Evolutionary conservation across 352 stramenopile species (phyloP), one percentile per base, ranked within the genome.

Genomic region (Pythium monospermum): DNA sequence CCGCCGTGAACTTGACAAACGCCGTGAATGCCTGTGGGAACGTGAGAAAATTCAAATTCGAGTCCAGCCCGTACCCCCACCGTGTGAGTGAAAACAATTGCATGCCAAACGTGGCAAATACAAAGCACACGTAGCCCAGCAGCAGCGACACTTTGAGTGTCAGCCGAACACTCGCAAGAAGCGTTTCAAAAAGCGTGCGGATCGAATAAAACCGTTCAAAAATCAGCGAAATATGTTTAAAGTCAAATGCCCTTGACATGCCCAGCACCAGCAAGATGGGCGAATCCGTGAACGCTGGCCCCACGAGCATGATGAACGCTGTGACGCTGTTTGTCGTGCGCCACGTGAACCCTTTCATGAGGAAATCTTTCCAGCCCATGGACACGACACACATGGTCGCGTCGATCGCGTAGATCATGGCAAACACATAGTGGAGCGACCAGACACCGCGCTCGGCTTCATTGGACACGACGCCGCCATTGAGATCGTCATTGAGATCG

Each of bases 291-390:
- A 93, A 26, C 12, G 87, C 56, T 12, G 80, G 77, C 0, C 80
- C 80, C 0, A 86, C 71, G 6, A 91, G 59, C 80, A 91, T 91
- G 21, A 87, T 62, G 53, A 91, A 88, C 1, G 80, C 76, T 12
- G 79, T 87, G 13, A 80, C 62, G 50, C 65, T 85, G 37, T 90
- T 90, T 13, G 78, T 73, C 0, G 79, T 90, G 25, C 79, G 64
- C 76, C 79, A 90, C 10, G 79, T 90, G 45, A 90, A 90, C 0
- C 79, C 76, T 61, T 87, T 90, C 75, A 91, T 86, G 18, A 93
- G 49, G 23, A 93, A 93, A 35, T 90, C 83, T 35, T 69, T 72
- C 73, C 80, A 87, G 16, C 83, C 83, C 33, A 89, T 80, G 0
- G 80, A 83, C 8, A 84, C 71, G 36, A 91, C 70, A 28, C 68